phyloP scores from a whole-genome alignment of 192 early-diverging fungal species.

The Gaertneriomyces sp. region DNA sequence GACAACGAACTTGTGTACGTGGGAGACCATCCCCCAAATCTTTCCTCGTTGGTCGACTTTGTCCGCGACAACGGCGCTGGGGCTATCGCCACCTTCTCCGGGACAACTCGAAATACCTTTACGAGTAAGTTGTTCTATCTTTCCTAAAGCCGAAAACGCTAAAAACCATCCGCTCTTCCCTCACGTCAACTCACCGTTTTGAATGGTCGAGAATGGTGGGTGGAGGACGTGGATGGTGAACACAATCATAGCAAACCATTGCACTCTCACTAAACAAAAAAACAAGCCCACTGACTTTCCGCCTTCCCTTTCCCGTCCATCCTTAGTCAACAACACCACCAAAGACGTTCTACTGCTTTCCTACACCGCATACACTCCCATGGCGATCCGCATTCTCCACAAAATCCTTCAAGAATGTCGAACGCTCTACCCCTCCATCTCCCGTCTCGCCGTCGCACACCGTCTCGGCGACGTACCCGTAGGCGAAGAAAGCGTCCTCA shows the following conservation, averaged over 20 bases:
- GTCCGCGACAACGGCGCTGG: constrained; percentile 71
- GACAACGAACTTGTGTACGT: constrained; percentile 48
- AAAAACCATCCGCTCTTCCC: no score
- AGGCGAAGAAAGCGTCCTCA: constrained; percentile 75
- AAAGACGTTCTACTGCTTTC: constrained; percentile 70
- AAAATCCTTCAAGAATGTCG: constrained; percentile 63
- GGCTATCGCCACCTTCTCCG: constrained; percentile 85
- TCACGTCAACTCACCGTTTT: no score
- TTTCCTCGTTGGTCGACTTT: constrained; percentile 56
- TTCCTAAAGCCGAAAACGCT: no score
- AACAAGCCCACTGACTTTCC: neutral
- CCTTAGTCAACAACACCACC: constrained; percentile 33
- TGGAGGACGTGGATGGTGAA: no score
- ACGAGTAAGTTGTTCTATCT: constrained; percentile 47
- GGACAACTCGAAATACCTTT: constrained; percentile 83
- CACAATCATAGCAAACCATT: no score
- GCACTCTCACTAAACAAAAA: neutral
- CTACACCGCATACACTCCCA: constrained; percentile 83
- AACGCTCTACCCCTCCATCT: constrained; percentile 57
- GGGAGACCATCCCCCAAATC: constrained; percentile 51
- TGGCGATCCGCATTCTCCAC: constrained; percentile 74
- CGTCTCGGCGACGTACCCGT: constrained; percentile 74
- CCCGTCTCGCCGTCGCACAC: constrained; percentile 75
- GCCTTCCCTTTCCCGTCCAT: neutral
- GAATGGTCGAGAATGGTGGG: no score